Evolutionary conservation across 106 monocot species (phyloP), one percentile per base, ranked within the genome.

Genomic region (Alisma plantagoaquatica): DNA sequence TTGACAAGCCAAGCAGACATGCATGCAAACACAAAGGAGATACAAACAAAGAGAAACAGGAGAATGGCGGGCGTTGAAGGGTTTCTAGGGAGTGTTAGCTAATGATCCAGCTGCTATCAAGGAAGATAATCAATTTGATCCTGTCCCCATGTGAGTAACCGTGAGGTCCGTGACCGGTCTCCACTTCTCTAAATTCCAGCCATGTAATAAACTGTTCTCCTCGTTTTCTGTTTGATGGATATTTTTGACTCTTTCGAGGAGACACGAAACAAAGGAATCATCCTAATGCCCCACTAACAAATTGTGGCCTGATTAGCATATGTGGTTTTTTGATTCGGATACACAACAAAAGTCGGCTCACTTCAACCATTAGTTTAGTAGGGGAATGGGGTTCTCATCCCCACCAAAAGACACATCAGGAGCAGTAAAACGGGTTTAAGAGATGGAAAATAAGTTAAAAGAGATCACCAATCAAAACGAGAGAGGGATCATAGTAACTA

Each of bases 131-230:
- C 44, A 65, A 54, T 47, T 65, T 46, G n/a, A n/a, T 56, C 45
- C 31, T 38, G 54, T 65, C 54, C 42, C 65, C 53, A 66, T 46
- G 65, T 56, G 53, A 51, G 29, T 28, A 52, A 43, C 43, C 28
- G 31, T 60, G 6, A 47, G 31, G 46, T 31, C 25, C 42, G n/a
- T n/a, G n/a, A 20, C 54, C 44, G 1, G n/a, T 20, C 17, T 46
- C 46, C 59, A 12, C 58, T 54, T 42, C 50, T 54, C 3, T 52
- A 50, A 19, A 24, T 31, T 63, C 41, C 56, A n/a, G n/a, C 38
- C 18, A 51, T 63, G 27, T 50, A 14, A 26, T 56, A 1, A 51
- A 42, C 63, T 63, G 12, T 63, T 51, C 26, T 29, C 21, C 42
- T 46, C 46, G 23, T 25, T 62, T 24, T 62, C 46, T 30, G 1